These are phyloP conservation scores for Sambucus nigra DNA, from an alignment of 129 eudicot species.

Conservation along the genomic window DNA sequence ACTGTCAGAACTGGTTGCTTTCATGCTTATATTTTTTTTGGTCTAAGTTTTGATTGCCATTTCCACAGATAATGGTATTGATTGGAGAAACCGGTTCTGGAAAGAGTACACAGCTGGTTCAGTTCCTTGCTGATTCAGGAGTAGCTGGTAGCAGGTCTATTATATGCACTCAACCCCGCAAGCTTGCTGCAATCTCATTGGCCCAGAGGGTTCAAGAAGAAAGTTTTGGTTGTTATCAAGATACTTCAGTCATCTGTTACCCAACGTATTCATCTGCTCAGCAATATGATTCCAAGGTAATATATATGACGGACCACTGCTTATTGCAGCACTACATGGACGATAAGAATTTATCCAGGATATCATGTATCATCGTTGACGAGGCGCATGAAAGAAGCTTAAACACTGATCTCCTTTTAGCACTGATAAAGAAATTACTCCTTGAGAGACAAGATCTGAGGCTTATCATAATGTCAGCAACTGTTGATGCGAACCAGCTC, in stretches of 20 bases:
- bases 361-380: conserved; percentile 82
- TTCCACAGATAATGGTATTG: conserved; percentile 62
- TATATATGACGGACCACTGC: conserved; percentile 89
- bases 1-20: neutral
- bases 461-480: conserved; percentile 92
- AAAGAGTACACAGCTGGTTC: conserved; percentile 92
- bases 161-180: conserved; percentile 93
- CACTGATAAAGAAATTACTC: conserved; percentile 61
- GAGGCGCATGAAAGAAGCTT: conserved; percentile 98
- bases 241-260: conserved; percentile 26
- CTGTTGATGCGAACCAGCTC: conserved; percentile 78
- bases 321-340: conserved; percentile 76
- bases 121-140: conserved; percentile 87
- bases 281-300: conserved; percentile 34
- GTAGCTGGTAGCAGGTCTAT: conserved; percentile 46
- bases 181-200: conserved; percentile 81
- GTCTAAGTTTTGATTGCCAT: conserved; percentile 1
- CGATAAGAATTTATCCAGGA: conserved; percentile 46
- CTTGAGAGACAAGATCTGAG: conserved; percentile 49
- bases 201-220: conserved; percentile 74
- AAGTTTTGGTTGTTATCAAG: conserved; percentile 51
- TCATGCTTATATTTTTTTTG: neutral
- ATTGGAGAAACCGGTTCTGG: conserved; percentile 96
- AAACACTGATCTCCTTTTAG: conserved; percentile 82
- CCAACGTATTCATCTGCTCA: conserved; percentile 47